Evolutionary conservation across 2,329 filamentous ascomycete genomes (phyloP), one percentile per base, ranked within the genome.

Genomic region (Calonectria crousiana): DNA sequence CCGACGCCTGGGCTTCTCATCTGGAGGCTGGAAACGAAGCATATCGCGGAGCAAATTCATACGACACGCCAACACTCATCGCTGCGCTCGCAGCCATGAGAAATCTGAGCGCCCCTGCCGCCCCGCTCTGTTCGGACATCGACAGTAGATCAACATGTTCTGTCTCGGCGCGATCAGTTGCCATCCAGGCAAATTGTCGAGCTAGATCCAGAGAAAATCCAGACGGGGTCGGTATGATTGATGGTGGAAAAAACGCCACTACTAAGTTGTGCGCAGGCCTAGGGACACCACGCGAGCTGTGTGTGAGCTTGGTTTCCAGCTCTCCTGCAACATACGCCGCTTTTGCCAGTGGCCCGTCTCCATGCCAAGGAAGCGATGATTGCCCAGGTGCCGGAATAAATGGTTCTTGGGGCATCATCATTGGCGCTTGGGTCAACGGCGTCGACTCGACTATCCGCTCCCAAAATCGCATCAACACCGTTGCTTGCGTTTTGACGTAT

Each of bases 391-490:
- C 8, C 8, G 68, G 58, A 16, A 38, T 6, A 28, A 28, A 71
- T 11, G 66, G 73, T 13, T 38, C 30, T 8, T 77, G 71, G 71
- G 71, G 38, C 6, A n/a, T 47, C 11, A 66, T 77, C 20, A 71
- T 72, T 23, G 75, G 75, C 11, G 71, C 36, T 13, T 77, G 71
- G 70, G 67, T 75, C 30, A 73, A 71, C 28, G 71, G 69, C 3
- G 49, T 70, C 10, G 74, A 75, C 30, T 41, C 34, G 3, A 47
- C 44, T 10, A 9, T 6, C 1, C 32, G 32, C 18, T 65, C 66
- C 6, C 41, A 67, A 4, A 14, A 71, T n/a, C 58, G 58, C 20
- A 56, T 76, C 51, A 72, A 76, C 62, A 67, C 62, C 1, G 69
- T 74, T 28, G 49, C 71, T 26, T 76, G 74, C 36, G 32, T 62